phyloP scores from a whole-genome alignment of 116 monocot species.

The Papilionanthe hybrid region DNA sequence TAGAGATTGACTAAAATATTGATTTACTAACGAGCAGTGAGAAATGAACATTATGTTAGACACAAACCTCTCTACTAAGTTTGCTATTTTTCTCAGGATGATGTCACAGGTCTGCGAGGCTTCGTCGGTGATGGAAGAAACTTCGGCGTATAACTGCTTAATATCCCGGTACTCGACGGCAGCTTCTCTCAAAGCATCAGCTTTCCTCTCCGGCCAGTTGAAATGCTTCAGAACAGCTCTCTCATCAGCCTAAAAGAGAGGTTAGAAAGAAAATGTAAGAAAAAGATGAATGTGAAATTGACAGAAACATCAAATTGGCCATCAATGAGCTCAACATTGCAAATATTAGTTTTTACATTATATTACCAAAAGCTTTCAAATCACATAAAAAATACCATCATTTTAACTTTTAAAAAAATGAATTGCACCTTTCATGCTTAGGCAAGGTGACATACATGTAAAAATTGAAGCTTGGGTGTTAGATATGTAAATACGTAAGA shows the following conservation, averaged over 20 bases:
- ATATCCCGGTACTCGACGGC: conserved; percentile 71
- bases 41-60: neutral
- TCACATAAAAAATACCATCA: too few species aligned
- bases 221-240: conserved; percentile 93
- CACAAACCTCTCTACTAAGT: conserved; percentile 60
- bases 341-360: too few species aligned
- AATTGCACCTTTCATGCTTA: too few species aligned
- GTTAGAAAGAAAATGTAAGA: neutral
- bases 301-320: too few species aligned
- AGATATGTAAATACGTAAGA: too few species aligned
- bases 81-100: conserved; percentile 48
- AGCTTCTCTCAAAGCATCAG: conserved; percentile 80
- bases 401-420: too few species aligned
- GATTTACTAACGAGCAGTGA: too few species aligned
- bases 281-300: neutral
- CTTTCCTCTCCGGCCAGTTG: conserved; percentile 88
- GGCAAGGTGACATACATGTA: too few species aligned
- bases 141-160: conserved; percentile 43
- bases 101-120: conserved; percentile 36
- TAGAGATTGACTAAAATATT: too few species aligned
- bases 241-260: conserved; percentile 64
- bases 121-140: conserved; percentile 46
- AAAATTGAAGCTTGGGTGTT: too few species aligned
- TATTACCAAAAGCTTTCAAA: too few species aligned
- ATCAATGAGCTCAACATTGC: too few species aligned